A percentile compares a stretch with the other conserved stretches of the same genome.
Evolutionary conservation across 2,329 filamentous ascomycete genomes (phyloP).

Genomic region (Sporothrix sp.): DNA sequence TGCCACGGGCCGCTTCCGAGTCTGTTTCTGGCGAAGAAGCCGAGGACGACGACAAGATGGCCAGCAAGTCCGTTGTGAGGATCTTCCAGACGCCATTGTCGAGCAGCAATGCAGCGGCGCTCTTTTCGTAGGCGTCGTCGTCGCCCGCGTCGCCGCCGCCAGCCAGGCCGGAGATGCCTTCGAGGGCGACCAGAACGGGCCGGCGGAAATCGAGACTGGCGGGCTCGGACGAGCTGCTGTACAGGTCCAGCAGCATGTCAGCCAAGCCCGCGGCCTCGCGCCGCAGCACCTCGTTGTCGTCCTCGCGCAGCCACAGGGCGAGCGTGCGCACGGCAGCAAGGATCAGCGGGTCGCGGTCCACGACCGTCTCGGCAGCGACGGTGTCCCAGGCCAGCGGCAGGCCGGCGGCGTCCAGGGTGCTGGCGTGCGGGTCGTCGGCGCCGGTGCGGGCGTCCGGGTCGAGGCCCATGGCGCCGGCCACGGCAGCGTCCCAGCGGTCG

Average conservation of each 20-base stretch:
- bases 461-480: conserved; percentile 52
- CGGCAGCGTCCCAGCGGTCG: conserved; percentile 58
- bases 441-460: conserved; percentile 45
- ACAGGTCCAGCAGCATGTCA: conserved; percentile 56
- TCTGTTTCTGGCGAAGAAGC: neutral
- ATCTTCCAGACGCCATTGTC: conserved; percentile 44
- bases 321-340: conserved; percentile 48
- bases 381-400: conserved; percentile 51
- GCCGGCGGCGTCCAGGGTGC: conserved; percentile 18
- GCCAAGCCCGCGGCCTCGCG: conserved; percentile 48
- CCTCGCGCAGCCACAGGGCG: conserved; percentile 59
- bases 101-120: conserved; percentile 32
- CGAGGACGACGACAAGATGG: conserved; percentile 27
- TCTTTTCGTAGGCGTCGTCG: conserved; percentile 32
- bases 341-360: conserved; percentile 47
- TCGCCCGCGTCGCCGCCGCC: neutral
- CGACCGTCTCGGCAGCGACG: conserved; percentile 34
- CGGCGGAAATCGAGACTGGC: conserved; percentile 43
- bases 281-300: conserved; percentile 50
- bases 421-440: conserved; percentile 29
- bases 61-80: conserved; percentile 40
- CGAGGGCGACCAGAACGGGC: conserved; percentile 48
- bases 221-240: conserved; percentile 24
- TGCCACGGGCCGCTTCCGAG: conserved; percentile 34
- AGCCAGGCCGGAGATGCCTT: conserved; percentile 40